Conservation (phyloP, 164 flowering plant genomes). For the Protea cynaroides region DNA sequence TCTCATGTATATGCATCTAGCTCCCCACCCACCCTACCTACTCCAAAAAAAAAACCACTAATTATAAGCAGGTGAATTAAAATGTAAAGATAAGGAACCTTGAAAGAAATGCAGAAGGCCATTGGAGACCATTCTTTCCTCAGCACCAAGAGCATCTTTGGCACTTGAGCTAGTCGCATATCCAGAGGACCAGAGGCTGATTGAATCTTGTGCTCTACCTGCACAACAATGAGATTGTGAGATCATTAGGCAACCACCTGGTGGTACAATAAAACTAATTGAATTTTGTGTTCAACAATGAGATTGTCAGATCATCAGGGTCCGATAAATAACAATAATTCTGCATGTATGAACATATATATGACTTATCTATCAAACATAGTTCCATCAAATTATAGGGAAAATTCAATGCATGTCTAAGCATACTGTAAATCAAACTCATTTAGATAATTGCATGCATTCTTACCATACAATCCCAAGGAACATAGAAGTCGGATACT, state of each 20-base stretch:
- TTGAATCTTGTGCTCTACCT: conserved; percentile 92
- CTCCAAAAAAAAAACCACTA: too few species aligned
- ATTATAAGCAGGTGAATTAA: background rate
- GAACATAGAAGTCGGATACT: conserved; percentile 95
- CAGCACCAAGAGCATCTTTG: conserved; percentile 78
- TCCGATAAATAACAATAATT: background rate
- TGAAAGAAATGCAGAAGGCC: conserved; percentile 84
- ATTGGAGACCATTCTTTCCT: conserved; percentile 75
- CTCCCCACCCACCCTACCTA: too few species aligned
- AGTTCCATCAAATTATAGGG: too few species aligned
- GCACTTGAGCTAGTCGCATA: conserved; percentile 80
- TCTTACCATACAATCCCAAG: conserved; percentile 91
- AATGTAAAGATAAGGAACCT: conserved; percentile 42
- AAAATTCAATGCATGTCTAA: too few species aligned
- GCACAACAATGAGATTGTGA: conserved; percentile 7
- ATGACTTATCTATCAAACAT: background rate
- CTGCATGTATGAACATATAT: background rate
- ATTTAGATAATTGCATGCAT: background rate
- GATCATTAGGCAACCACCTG: background rate
- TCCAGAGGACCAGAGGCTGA: conserved; percentile 88
- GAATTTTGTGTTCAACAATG: too few species aligned
- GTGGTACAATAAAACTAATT: background rate
- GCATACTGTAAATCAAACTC: background rate
- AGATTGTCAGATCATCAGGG: background rate
- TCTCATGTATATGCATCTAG: too few species aligned